phyloP scores from a whole-genome alignment of 345 rosid species.

The Nephelium lappaceum region DNA sequence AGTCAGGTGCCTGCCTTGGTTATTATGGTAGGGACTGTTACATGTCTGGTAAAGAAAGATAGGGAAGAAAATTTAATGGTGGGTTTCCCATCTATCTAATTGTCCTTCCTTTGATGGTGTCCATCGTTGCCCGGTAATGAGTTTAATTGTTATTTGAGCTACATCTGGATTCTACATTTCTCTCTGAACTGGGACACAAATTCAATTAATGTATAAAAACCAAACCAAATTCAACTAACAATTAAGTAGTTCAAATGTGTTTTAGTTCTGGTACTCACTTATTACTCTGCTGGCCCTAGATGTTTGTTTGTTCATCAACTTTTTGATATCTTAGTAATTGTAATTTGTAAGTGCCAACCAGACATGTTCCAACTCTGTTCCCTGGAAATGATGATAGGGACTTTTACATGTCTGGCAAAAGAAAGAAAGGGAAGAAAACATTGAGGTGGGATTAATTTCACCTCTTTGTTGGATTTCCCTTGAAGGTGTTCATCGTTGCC shows the following conservation, averaged over 20 bases:
- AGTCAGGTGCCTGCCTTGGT: slow-evolving; percentile 15
- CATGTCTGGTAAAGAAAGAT: slow-evolving; percentile 35
- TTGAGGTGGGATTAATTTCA: too few relatives aligned
- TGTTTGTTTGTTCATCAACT: too few relatives aligned
- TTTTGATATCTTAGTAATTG: too few relatives aligned
- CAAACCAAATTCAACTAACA: too few relatives aligned
- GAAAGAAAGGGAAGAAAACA: background rate
- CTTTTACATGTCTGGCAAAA: slow-evolving; percentile 38
- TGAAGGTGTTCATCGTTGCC: slow-evolving; percentile 7
- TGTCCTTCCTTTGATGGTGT: slow-evolving; percentile 27
- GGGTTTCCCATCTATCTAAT: slow-evolving; percentile 26
- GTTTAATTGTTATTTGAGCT: slow-evolving; percentile 23
- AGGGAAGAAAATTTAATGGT: slow-evolving; percentile 21
- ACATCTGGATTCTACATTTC: slow-evolving; percentile 29
- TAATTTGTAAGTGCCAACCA: background rate
- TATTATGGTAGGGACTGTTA: slow-evolving; percentile 30
- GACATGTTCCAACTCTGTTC: background rate
- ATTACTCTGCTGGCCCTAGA: too few relatives aligned
- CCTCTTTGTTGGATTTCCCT: too few relatives aligned
- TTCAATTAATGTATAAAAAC: too few relatives aligned
- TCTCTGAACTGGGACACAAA: background rate
- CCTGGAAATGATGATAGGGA: background rate
- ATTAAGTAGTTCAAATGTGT: too few relatives aligned
- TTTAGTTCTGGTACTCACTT: too few relatives aligned
- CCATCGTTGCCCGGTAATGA: slow-evolving; percentile 32